A percentile compares a stretch with the other conserved stretches of the same genome.
phyloP scores from a whole-genome alignment of 176 grass and related monocot genomes.

The Neostapfia colusana region DNA sequence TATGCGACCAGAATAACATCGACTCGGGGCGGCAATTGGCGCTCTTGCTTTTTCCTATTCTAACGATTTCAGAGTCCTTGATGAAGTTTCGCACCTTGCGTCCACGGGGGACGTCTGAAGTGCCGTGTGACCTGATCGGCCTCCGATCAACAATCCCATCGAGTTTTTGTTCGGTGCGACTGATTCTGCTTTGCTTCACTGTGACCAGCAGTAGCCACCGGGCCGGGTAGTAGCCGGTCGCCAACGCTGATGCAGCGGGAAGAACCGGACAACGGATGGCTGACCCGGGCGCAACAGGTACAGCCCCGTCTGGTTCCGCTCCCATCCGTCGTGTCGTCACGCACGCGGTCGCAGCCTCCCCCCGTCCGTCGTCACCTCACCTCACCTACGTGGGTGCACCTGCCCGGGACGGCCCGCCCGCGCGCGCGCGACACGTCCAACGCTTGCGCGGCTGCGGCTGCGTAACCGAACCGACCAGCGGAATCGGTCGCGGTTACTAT shows the following conservation, averaged over 20 bases:
- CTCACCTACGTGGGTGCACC: not conserved
- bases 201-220: not conserved
- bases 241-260: not conserved
- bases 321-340: not conserved
- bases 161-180: not conserved
- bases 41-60: not conserved
- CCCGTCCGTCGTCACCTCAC: not conserved
- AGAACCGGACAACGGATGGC: not conserved
- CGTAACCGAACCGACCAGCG: not conserved
- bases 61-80: not conserved
- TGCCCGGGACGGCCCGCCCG: not conserved
- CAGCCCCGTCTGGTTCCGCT: slow-evolving; percentile 42
- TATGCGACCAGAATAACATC: not conserved
- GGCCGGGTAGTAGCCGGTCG: not conserved
- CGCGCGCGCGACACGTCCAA: not conserved
- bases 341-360: not conserved
- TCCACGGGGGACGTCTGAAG: not conserved
- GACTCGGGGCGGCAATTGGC: not conserved
- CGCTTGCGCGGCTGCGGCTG: not conserved
- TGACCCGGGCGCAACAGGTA: not conserved
- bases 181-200: not conserved
- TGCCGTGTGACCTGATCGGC: not conserved
- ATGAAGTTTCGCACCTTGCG: not conserved
- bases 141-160: not conserved
- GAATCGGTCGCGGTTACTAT: not conserved